phyloP scores from a whole-genome alignment of 192 early-diverging fungal species.

The Lobosporangium transversale region DNA sequence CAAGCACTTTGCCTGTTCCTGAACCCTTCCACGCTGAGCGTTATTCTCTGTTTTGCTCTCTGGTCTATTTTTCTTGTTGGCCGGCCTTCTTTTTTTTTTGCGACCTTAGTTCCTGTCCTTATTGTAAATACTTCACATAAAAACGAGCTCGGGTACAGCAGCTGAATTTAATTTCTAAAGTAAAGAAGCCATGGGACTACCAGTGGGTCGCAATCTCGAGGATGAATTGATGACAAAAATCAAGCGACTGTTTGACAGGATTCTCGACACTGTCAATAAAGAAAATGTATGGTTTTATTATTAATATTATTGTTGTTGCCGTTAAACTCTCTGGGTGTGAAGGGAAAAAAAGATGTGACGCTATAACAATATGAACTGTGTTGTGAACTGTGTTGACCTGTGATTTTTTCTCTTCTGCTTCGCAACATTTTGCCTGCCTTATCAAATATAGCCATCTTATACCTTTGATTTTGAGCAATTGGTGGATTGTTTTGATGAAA shows the following conservation, averaged over 20 bases:
- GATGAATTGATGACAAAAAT: slow-evolving; percentile 51
- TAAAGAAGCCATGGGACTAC: slow-evolving; percentile 47
- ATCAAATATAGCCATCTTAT: slow-evolving; percentile 20
- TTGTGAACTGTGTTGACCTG: neutral
- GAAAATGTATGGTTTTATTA: slow-evolving; percentile 32
- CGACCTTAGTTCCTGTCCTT: no score
- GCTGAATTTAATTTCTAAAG: no score
- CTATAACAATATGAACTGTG: neutral
- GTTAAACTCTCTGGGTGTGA: no score
- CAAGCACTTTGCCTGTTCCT: no score
- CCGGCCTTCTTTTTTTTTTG: no score
- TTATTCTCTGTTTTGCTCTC: no score
- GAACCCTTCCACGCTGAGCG: no score
- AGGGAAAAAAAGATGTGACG: neutral
- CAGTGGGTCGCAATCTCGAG: slow-evolving; percentile 45
- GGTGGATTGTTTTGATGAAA: slow-evolving; percentile 47
- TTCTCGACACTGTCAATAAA: slow-evolving; percentile 42
- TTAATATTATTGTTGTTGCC: no score
- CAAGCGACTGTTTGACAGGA: slow-evolving; percentile 37
- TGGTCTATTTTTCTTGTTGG: no score
- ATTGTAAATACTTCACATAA: no score
- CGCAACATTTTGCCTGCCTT: slow-evolving; percentile 1
- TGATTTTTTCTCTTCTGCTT: neutral
- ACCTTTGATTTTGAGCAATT: slow-evolving; percentile 49
- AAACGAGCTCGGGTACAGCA: no score